phyloP scores from a whole-genome alignment of 768 basidiomycete genomes.

The Glaciozyma martinii region DNA sequence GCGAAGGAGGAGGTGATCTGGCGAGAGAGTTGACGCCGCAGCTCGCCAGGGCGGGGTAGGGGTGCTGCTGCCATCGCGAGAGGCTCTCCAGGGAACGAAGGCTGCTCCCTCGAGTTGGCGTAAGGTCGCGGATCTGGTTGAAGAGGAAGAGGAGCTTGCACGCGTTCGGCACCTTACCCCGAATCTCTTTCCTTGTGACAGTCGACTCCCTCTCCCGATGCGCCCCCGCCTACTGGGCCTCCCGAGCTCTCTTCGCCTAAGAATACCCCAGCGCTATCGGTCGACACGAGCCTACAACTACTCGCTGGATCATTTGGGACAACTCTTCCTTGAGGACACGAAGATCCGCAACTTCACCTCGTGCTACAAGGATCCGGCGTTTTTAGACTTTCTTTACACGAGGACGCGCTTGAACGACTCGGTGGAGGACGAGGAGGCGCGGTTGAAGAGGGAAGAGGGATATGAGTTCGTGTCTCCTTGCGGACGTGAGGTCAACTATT shows the following conservation, averaged over 20 bases:
- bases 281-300: conserved; percentile 31
- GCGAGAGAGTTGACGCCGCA: no score
- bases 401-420: conserved; percentile 5
- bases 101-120: no score
- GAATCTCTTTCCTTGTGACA: no score
- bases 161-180: no score
- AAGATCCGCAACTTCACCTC: conserved; percentile 24
- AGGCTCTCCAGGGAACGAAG: no score
- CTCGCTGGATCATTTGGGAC: conserved; percentile 34
- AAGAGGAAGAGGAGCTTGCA: not conserved
- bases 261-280: no score
- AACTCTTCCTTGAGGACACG: conserved; percentile 26
- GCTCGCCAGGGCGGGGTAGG: no score
- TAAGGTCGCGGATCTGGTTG: no score
- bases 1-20: not conserved
- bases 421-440: conserved; percentile 1
- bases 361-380: conserved; percentile 26
- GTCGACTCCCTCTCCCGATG: no score
- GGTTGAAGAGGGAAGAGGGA: conserved; percentile 1
- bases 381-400: conserved; percentile 27
- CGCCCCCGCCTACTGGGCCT: no score
- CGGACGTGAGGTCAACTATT: conserved; percentile 23
- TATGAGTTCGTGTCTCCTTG: conserved; percentile 27
- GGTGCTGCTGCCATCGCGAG: no score
- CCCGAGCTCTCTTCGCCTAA: no score